Evolutionary conservation across 495 filamentous ascomycete genomes (phyloP).

Genomic region (Aspergillus campestris): DNA sequence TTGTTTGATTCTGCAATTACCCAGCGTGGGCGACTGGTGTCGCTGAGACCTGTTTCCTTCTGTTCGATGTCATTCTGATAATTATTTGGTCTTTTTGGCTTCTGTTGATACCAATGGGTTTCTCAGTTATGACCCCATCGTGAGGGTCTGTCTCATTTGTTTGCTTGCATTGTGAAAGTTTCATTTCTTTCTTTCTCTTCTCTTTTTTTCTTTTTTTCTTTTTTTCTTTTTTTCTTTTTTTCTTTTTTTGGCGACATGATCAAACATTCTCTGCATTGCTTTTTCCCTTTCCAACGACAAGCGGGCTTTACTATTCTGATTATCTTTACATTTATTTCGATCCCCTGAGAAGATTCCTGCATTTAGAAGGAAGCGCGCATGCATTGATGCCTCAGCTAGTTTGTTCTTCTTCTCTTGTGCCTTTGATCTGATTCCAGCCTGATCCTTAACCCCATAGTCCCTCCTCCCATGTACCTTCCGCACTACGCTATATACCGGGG

Average conservation of each 20-base stretch:
- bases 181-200: slow-evolving; percentile 9
- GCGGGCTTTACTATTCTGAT: slow-evolving; percentile 23
- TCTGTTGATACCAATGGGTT: slow-evolving; percentile 7
- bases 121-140: slow-evolving; percentile 3
- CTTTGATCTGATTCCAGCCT: background rate
- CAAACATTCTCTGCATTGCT: slow-evolving; percentile 13
- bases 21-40: slow-evolving; percentile 3
- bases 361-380: slow-evolving; percentile 38
- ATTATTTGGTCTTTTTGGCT: slow-evolving; percentile 2
- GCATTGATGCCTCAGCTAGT: slow-evolving; percentile 20
- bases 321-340: background rate
- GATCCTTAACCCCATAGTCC: no score
- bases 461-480: no score
- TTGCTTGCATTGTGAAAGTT: slow-evolving; percentile 10
- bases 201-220: slow-evolving; percentile 11
- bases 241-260: background rate
- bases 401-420: slow-evolving; percentile 6
- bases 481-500: no score
- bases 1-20: background rate
- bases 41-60: background rate
- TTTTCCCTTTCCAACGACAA: slow-evolving; percentile 36
- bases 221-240: slow-evolving; percentile 15
- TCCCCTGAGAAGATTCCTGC: slow-evolving; percentile 21
- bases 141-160: slow-evolving; percentile 13
- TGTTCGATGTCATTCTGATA: slow-evolving; percentile 5